Percentiles rank a stretch among this genome's conserved stretches.
Conservation (phyloP, 768 basidiomycete genomes). For the Hortiboletus campestris region DNA sequence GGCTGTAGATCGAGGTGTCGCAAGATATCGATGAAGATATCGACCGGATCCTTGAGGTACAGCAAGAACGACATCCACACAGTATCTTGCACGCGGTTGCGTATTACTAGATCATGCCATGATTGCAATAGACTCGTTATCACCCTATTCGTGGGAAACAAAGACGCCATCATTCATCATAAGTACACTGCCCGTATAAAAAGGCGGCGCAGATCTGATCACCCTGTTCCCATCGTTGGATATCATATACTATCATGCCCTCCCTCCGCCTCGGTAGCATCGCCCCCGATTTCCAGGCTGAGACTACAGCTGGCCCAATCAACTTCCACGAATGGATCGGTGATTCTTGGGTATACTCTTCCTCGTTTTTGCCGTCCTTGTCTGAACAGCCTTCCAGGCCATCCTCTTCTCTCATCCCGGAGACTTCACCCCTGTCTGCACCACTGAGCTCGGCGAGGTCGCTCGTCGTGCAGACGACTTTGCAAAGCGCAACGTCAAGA, state of each 20-base stretch:
- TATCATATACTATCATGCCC: conserved; percentile 33
- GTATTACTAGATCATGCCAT: conserved; percentile 62
- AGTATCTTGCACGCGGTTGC: conserved; percentile 86
- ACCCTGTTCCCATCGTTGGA: neutral
- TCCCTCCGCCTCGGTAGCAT: conserved; percentile 79
- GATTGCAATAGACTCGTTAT: conserved; percentile 20
- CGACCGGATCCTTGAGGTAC: conserved; percentile 75
- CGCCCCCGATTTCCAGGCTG: conserved; percentile 89
- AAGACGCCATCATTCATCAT: conserved; percentile 52
- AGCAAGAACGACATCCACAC: conserved; percentile 91
- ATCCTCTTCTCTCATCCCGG: conserved; percentile 95
- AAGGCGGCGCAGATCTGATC: conserved; percentile 3
- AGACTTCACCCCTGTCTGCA: conserved; percentile 91
- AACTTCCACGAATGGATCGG: conserved; percentile 94
- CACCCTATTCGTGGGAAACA: conserved; percentile 63
- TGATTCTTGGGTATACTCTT: conserved; percentile 68
- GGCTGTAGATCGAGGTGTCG: conserved; percentile 72
- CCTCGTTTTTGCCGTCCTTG: neutral
- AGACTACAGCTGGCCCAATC: conserved; percentile 85
- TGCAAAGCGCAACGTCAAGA: conserved; percentile 82
- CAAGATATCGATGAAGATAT: conserved; percentile 92
- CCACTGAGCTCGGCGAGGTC: conserved; percentile 96
- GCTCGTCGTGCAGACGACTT: conserved; percentile 87
- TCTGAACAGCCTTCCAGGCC: conserved; percentile 44
- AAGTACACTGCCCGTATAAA: conserved; percentile 1